Conservation (phyloP, 2,329 filamentous ascomycete species). For the Neurospora sp. region DNA sequence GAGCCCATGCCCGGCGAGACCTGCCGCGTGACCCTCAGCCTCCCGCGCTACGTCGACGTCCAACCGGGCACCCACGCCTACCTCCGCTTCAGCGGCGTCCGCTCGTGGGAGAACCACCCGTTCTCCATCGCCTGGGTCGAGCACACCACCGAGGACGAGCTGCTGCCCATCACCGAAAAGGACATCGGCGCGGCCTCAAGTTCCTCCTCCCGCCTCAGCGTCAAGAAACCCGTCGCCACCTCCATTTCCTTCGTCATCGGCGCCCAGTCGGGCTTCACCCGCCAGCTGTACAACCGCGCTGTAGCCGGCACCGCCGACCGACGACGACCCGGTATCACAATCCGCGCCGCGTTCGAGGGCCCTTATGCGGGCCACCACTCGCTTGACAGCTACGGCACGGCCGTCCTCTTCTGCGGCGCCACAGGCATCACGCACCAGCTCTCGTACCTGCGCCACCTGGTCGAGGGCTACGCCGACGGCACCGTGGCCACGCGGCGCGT, state of each 20-base stretch:
- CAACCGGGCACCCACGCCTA: slow-evolving; percentile 66
- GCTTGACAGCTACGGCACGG: slow-evolving; percentile 85
- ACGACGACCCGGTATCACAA: slow-evolving; percentile 30
- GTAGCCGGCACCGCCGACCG: neutral
- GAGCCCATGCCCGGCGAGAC: slow-evolving; percentile 61
- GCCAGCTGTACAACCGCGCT: slow-evolving; percentile 60
- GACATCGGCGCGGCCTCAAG: neutral
- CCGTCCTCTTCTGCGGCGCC: slow-evolving; percentile 81
- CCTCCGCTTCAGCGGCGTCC: slow-evolving; percentile 57
- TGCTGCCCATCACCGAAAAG: slow-evolving; percentile 17
- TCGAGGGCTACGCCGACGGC: slow-evolving; percentile 56
- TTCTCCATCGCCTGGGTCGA: slow-evolving; percentile 72
- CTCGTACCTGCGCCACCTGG: slow-evolving; percentile 70
- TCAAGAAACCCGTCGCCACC: slow-evolving; percentile 31
- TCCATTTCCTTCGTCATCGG: slow-evolving; percentile 75
- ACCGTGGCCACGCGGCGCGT: slow-evolving; percentile 73
- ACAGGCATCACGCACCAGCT: slow-evolving; percentile 95
- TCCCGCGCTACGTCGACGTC: slow-evolving; percentile 57
- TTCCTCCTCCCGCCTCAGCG: slow-evolving; percentile 7
- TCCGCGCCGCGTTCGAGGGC: slow-evolving; percentile 74
- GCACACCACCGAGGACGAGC: slow-evolving; percentile 32
- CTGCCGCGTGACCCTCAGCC: slow-evolving; percentile 58
- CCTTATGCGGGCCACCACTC: slow-evolving; percentile 79
- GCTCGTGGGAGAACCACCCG: slow-evolving; percentile 63
- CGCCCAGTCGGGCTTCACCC: slow-evolving; percentile 80